phyloP scores from a whole-genome alignment of 345 rosid genomes.

The Gossypium arboreum region DNA sequence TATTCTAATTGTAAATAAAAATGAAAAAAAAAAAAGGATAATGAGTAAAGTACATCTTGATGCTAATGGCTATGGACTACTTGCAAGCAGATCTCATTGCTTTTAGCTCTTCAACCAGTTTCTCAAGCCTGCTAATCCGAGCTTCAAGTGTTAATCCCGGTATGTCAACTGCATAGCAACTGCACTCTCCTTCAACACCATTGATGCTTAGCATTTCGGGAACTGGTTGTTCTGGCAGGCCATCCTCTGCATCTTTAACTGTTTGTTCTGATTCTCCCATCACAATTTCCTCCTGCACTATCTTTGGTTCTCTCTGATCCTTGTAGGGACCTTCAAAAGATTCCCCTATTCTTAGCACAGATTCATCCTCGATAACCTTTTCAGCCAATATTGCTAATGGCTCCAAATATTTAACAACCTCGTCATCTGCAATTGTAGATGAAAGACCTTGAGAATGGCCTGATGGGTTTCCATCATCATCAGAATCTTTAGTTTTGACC shows the following conservation, averaged over 20 bases:
- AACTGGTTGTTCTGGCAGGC: neutral
- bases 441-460: conserved; percentile 14
- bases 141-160: conserved; percentile 21
- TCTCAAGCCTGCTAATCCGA: conserved; percentile 26
- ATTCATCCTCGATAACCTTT: conserved; percentile 16
- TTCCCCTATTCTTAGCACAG: neutral
- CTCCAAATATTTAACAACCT: conserved; percentile 7
- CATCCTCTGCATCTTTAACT: neutral
- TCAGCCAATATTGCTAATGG: conserved; percentile 15
- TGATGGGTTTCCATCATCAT: conserved; percentile 8
- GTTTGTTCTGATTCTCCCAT: neutral
- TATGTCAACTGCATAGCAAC: neutral
- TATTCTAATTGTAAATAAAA: neutral
- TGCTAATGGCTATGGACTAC: conserved; percentile 5
- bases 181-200: neutral
- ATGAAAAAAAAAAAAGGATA: too few species aligned
- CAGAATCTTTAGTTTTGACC: neutral
- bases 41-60: conserved; percentile 1
- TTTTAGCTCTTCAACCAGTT: conserved; percentile 19
- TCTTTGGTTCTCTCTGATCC: neutral
- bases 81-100: conserved; percentile 17
- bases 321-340: neutral
- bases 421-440: conserved; percentile 15
- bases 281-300: neutral
- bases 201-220: neutral